Percentiles rank a stretch among this genome's conserved stretches.
phyloP scores from a whole-genome alignment of 2,329 filamentous ascomycete genomes.

The Fusarium falciforme region DNA sequence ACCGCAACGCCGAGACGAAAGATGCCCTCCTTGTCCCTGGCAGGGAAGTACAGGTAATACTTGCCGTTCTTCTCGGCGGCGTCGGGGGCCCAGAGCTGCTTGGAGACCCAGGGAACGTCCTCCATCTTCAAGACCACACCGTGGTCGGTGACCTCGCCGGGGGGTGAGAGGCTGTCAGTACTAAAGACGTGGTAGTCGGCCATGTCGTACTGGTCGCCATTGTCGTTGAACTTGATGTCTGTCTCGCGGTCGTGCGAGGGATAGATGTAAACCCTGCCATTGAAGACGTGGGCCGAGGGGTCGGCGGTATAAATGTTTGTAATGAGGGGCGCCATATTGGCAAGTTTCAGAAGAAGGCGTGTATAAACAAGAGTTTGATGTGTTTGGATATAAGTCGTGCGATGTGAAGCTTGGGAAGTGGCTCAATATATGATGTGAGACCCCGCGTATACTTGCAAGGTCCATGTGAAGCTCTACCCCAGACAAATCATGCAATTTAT shows the following conservation, averaged over 20 bases:
- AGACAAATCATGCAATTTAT: constrained; percentile 32
- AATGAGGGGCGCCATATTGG: constrained; percentile 69
- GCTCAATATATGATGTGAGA: constrained; percentile 22
- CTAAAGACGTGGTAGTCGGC: constrained; percentile 84
- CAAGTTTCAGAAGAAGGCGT: not conserved
- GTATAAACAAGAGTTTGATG: not conserved
- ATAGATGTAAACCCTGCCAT: constrained; percentile 81
- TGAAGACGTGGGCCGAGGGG: constrained; percentile 84
- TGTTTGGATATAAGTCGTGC: not conserved
- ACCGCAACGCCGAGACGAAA: constrained; percentile 82
- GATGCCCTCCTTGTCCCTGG: constrained; percentile 74
- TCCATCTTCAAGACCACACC: constrained; percentile 73
- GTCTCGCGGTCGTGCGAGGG: constrained; percentile 84
- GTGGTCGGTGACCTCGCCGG: constrained; percentile 75
- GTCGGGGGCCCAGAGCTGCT: constrained; percentile 86
- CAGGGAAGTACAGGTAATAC: constrained; percentile 84
- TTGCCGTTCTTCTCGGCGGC: constrained; percentile 74
- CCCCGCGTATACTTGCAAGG: constrained; percentile 32
- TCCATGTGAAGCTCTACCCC: constrained; percentile 23
- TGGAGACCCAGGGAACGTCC: constrained; percentile 80
- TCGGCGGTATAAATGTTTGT: constrained; percentile 83
- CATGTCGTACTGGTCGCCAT: constrained; percentile 90
- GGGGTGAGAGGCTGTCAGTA: constrained; percentile 60
- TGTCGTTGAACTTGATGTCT: constrained; percentile 81
- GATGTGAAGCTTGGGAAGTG: not conserved